Percentiles rank a stretch among this genome's conserved stretches.
Conservation (phyloP, 495 filamentous ascomycete species). For the Recurvomyces mirabilis region DNA sequence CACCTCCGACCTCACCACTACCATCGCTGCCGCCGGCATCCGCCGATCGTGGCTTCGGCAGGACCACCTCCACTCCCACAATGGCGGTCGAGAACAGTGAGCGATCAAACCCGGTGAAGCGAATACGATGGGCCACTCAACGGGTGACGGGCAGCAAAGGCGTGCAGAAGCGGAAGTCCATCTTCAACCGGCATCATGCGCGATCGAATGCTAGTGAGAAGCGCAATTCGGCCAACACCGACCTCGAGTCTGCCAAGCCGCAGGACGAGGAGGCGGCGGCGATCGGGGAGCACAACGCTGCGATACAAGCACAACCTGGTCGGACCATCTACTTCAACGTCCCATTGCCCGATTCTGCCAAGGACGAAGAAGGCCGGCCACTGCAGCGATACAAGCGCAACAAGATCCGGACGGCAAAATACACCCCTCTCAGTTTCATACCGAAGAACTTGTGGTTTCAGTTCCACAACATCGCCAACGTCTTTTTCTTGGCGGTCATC, state of each 20-base stretch:
- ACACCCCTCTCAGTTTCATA: slow-evolving; percentile 90
- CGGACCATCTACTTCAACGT: slow-evolving; percentile 74
- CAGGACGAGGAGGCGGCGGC: slow-evolving; percentile 29
- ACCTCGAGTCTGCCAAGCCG: slow-evolving; percentile 33
- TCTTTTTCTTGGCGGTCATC: slow-evolving; percentile 95
- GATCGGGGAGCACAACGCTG: slow-evolving; percentile 18
- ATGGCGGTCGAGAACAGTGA: slow-evolving; percentile 25
- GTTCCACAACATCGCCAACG: slow-evolving; percentile 97
- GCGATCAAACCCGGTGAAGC: slow-evolving; percentile 37
- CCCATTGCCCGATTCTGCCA: slow-evolving; percentile 62
- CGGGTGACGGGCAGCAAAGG: slow-evolving; percentile 62
- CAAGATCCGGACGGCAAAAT: slow-evolving; percentile 96
- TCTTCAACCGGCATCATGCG: slow-evolving; percentile 67
- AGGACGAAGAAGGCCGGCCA: slow-evolving; percentile 75
- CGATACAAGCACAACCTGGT: slow-evolving; percentile 20
- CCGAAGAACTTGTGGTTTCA: slow-evolving; percentile 96
- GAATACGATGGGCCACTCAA: slow-evolving; percentile 90
- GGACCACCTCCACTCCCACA: too few relatives aligned
- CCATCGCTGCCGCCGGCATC: too few relatives aligned
- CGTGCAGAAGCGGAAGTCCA: slow-evolving; percentile 67
- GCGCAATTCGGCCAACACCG: slow-evolving; percentile 48
- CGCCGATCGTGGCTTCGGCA: too few relatives aligned
- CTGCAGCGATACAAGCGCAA: slow-evolving; percentile 64
- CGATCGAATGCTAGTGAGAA: slow-evolving; percentile 53
- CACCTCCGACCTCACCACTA: too few relatives aligned